These are phyloP conservation scores for Amanita polypyramis DNA, from an alignment of 768 basidiomycete species.

Conservation along the genomic window DNA sequence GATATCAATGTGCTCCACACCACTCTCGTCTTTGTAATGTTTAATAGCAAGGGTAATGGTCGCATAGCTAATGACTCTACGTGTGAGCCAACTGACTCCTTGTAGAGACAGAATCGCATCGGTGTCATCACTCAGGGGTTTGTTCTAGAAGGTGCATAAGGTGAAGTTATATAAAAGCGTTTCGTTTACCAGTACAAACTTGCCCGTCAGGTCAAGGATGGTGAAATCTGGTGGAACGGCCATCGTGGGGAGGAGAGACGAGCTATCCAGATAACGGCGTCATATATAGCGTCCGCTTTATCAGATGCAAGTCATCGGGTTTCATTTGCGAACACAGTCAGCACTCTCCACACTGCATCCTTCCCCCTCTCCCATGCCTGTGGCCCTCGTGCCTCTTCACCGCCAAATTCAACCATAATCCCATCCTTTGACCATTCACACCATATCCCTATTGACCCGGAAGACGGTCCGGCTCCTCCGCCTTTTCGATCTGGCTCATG, in stretches of 20 bases:
- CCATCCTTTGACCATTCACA: slow-evolving; percentile 83
- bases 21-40: slow-evolving; percentile 52
- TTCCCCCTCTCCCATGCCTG: slow-evolving; percentile 85
- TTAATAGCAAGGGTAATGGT: slow-evolving; percentile 52
- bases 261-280: neutral
- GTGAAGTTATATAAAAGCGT: neutral
- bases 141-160: slow-evolving; percentile 39
- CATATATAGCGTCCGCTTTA: neutral
- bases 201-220: slow-evolving; percentile 4
- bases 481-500: slow-evolving; percentile 91
- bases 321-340: slow-evolving; percentile 64
- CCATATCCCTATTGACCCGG: slow-evolving; percentile 86
- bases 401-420: slow-evolving; percentile 81
- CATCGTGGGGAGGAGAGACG: neutral
- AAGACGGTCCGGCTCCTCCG: slow-evolving; percentile 76
- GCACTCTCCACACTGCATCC: slow-evolving; percentile 68
- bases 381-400: slow-evolving; percentile 64
- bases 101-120: slow-evolving; percentile 61
- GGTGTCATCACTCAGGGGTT: slow-evolving; percentile 45
- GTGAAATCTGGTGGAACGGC: slow-evolving; percentile 6
- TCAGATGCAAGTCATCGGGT: slow-evolving; percentile 1
- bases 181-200: slow-evolving; percentile 4
- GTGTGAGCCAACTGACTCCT: slow-evolving; percentile 64
- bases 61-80: slow-evolving; percentile 46
- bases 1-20: slow-evolving; percentile 58